A percentile compares a stretch with the other conserved stretches of the same genome.
Conservation (phyloP, 306 rosid genomes). For the Coriaria nepalensis region DNA sequence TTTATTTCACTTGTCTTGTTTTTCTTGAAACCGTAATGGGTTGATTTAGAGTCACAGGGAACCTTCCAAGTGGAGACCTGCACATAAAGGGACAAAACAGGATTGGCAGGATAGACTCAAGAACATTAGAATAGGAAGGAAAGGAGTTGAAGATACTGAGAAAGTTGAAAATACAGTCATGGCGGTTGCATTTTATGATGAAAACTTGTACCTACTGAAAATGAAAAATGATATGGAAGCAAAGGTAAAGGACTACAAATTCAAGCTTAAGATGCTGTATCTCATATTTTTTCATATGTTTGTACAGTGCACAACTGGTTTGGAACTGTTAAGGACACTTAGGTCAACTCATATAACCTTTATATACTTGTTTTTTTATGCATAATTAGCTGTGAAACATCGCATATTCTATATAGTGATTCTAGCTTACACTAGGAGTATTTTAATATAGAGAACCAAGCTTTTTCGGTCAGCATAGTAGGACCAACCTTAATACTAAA, state of each 20-base stretch:
- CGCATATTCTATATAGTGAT: too few relatives aligned
- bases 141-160: conserved; percentile 52
- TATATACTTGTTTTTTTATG: too few relatives aligned
- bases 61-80: conserved; percentile 58
- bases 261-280: too few relatives aligned
- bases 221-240: conserved; percentile 76
- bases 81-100: conserved; percentile 53
- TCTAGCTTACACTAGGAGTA: too few relatives aligned
- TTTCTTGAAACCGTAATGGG: conserved; percentile 10
- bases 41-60: conserved; percentile 37
- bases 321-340: too few relatives aligned
- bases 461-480: too few relatives aligned
- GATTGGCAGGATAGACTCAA: conserved; percentile 87
- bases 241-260: conserved; percentile 34
- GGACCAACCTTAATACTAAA: too few relatives aligned
- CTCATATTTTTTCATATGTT: too few relatives aligned
- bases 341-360: too few relatives aligned
- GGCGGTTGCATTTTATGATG: conserved; percentile 76
- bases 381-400: too few relatives aligned
- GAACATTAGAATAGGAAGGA: conserved; percentile 61
- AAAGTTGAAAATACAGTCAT: conserved; percentile 48
- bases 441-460: background rate
- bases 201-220: conserved; percentile 61
- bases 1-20: background rate
- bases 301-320: too few relatives aligned